Evolutionary conservation across 2,329 filamentous ascomycete genomes (phyloP), one percentile per base, ranked within the genome.

Genomic region (Fusarium mexicanum): DNA sequence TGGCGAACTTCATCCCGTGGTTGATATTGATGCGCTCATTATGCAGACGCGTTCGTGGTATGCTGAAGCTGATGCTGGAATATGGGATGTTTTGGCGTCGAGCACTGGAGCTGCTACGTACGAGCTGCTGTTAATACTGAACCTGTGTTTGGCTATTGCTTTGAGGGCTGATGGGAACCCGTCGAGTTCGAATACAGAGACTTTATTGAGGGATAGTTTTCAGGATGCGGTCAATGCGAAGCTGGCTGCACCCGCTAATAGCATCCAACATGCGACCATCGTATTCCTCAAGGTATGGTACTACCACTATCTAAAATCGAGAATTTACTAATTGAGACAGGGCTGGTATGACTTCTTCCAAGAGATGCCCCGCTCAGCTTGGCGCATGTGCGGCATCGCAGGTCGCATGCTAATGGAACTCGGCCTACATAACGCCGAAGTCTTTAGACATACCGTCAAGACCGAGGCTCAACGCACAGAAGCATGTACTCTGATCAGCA

Each of bases 361-460:
- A 14, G 78, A 77, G 3, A 68, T 69, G 53, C 69, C 69, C 1
- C 76, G 74, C 2, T 75, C 67, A 22, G 77, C 78, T 5, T 78
- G 76, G 77, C 73, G 78, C 5, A 79, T 79, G 78, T 79, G 77
- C 4, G 78, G 78, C 0, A 64, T 74, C 6, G 78, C 77, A 11
- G 78, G 78, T 4, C 71, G 74, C 6, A 77, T 78, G 55, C 17
- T 78, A 13, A 76, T 79, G 75, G 78, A 79, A 35, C 76, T 79
- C 7, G 78, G 78, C 2, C 67, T 79, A 4, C 78, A 79, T n/a
- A 78, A 73, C n/a, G 64, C 74, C 20, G 76, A 78, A 2, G 75
- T 79, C 4, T 72, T 71, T 1, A 68, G 74, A 17, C 76, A 79
- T 18, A 59, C 70, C 4, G 29, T 69, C 40, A 66, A 54, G 6